These are phyloP conservation scores for Ceriops tagal DNA, from an alignment of 345 rosid species.

Conservation along the genomic window DNA sequence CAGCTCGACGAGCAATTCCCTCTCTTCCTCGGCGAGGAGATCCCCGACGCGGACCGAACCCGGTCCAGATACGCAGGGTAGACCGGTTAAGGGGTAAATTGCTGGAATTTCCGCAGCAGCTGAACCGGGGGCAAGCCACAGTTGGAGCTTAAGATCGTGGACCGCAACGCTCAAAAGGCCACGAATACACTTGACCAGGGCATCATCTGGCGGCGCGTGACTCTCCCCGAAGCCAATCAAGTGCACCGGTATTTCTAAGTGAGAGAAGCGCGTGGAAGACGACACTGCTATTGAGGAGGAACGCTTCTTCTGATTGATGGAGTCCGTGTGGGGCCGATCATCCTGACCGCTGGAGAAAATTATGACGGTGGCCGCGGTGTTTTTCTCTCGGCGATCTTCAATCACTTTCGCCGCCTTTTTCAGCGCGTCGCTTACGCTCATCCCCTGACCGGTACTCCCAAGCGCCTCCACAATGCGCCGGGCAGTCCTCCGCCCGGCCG, in stretches of 20 bases:
- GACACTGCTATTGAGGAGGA: slow-evolving; percentile 33
- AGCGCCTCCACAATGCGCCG: slow-evolving; percentile 63
- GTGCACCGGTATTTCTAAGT: slow-evolving; percentile 52
- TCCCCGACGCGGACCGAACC: slow-evolving; percentile 62
- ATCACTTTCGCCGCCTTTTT: slow-evolving; percentile 82
- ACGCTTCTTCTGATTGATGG: slow-evolving; percentile 32
- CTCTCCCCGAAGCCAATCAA: slow-evolving; percentile 41
- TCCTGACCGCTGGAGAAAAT: slow-evolving; percentile 57
- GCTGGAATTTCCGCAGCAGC: slow-evolving; percentile 59
- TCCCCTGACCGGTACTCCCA: slow-evolving; percentile 49
- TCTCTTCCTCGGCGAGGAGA: slow-evolving; percentile 65
- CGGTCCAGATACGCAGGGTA: slow-evolving; percentile 48
- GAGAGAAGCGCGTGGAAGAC: slow-evolving; percentile 51
- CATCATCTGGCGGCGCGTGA: slow-evolving; percentile 41
- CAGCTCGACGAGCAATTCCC: slow-evolving; percentile 63
- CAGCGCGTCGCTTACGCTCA: slow-evolving; percentile 67
- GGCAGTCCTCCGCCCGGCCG: slow-evolving; percentile 61
- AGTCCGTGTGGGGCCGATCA: slow-evolving; percentile 32
- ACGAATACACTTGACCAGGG: slow-evolving; percentile 36
- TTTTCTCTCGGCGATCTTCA: slow-evolving; percentile 76
- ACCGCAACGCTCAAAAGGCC: slow-evolving; percentile 49
- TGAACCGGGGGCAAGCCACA: slow-evolving; percentile 60
- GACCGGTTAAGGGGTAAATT: slow-evolving; percentile 47
- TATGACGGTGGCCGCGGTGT: slow-evolving; percentile 54
- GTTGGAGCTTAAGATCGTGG: slow-evolving; percentile 62